Percentiles rank a stretch among this genome's conserved stretches.
phyloP scores from a whole-genome alignment of 805 yeast species.

The Saccharomycopsis fibuligera region DNA sequence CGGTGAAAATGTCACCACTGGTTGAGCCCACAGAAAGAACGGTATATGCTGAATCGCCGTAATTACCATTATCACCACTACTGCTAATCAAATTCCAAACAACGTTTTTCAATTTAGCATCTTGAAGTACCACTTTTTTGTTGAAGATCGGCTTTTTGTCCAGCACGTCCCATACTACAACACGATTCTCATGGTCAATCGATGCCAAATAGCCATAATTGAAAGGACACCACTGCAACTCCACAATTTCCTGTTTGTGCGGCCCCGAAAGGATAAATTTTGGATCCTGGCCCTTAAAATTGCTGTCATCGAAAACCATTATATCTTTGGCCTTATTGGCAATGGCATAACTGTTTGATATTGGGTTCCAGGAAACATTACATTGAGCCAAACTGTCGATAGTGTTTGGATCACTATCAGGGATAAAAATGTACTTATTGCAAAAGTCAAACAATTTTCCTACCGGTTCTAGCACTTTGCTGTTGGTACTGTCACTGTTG shows the following conservation, averaged over 20 bases:
- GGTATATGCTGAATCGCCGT: conserved; percentile 18
- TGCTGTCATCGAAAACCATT: conserved; percentile 32
- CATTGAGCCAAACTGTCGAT: conserved; percentile 30
- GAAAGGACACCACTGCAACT: conserved; percentile 51
- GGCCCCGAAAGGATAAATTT: conserved; percentile 2
- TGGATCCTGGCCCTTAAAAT: not conserved
- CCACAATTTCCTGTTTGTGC: conserved; percentile 34
- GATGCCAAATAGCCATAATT: conserved; percentile 56
- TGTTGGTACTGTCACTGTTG: not conserved
- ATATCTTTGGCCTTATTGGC: conserved; percentile 49
- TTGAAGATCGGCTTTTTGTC: conserved; percentile 30
- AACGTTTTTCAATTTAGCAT: conserved; percentile 26
- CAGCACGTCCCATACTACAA: conserved; percentile 51
- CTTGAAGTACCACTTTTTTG: conserved; percentile 25
- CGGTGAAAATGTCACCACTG: conserved; percentile 34
- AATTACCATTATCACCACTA: not conserved
- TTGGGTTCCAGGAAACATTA: conserved; percentile 40
- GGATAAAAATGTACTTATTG: conserved; percentile 33
- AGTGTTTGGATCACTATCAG: conserved; percentile 37
- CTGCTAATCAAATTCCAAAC: conserved; percentile 29
- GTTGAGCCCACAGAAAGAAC: conserved; percentile 32
- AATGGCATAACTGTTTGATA: conserved; percentile 55
- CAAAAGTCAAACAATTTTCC: conserved; percentile 26
- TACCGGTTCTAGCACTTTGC: not conserved
- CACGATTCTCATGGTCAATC: conserved; percentile 42